phyloP scores from a whole-genome alignment of 331 rosid species.

The Acacia concinna region DNA sequence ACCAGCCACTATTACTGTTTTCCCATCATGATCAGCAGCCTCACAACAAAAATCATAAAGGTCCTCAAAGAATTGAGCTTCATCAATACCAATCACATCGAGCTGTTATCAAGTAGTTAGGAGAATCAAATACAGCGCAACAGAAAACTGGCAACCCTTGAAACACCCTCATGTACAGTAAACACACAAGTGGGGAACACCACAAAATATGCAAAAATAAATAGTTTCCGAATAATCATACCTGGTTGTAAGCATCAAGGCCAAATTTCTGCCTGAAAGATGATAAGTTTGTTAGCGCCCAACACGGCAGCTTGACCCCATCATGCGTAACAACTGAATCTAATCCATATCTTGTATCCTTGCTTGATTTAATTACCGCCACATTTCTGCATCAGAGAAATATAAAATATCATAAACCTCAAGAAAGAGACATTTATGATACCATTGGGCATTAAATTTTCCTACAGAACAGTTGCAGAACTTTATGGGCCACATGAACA shows the following conservation, averaged over 20 bases:
- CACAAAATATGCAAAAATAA: neutral
- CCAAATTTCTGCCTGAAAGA: constrained; percentile 78
- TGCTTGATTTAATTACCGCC: constrained; percentile 85
- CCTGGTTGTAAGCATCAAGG: constrained; percentile 67
- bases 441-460: neutral
- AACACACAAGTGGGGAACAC: neutral
- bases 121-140: constrained; percentile 28
- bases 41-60: constrained; percentile 86
- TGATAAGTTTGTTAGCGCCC: constrained; percentile 63
- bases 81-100: constrained; percentile 92
- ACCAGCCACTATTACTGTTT: constrained; percentile 82
- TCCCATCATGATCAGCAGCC: constrained; percentile 93
- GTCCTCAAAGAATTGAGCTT: constrained; percentile 93
- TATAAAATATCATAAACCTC: neutral
- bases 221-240: constrained; percentile 34
- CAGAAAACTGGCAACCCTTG: constrained; percentile 17
- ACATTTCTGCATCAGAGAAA: constrained; percentile 60
- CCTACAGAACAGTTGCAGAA: neutral
- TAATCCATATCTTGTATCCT: constrained; percentile 82
- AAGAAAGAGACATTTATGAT: neutral
- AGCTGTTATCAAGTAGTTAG: constrained; percentile 51
- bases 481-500: constrained; percentile 1
- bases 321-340: constrained; percentile 94
- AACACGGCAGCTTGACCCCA: constrained; percentile 78
- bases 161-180: neutral